phyloP scores from a whole-genome alignment of 202 grass and related monocot species.

The Brachypodium distachyon region DNA sequence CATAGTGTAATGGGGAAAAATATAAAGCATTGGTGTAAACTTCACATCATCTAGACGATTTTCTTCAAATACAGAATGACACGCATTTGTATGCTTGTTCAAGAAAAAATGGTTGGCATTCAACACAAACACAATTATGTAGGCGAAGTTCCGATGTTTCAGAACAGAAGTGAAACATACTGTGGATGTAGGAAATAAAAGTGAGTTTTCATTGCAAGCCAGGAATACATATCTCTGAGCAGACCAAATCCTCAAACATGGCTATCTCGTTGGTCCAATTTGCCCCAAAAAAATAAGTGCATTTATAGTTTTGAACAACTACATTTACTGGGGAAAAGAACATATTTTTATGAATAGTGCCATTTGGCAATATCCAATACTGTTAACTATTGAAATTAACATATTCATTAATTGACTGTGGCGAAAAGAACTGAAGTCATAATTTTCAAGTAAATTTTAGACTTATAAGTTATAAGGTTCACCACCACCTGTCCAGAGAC shows the following conservation, averaged over 20 bases:
- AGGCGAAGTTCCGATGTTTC: not conserved
- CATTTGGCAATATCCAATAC: not conserved
- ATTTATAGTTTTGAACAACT: not conserved
- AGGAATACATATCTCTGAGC: not conserved
- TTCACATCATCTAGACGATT: not conserved
- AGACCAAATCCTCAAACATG: not conserved
- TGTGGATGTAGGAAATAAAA: not conserved
- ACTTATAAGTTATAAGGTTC: conserved; percentile 4
- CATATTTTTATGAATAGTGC: not conserved
- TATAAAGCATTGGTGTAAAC: too few relatives aligned
- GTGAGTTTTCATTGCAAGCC: not conserved
- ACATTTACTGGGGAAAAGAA: not conserved
- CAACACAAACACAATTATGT: not conserved
- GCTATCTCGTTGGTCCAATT: not conserved
- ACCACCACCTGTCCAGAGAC: not conserved
- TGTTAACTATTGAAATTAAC: not conserved
- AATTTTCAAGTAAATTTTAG: not conserved
- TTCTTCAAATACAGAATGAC: not conserved
- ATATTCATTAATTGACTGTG: not conserved
- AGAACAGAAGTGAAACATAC: not conserved
- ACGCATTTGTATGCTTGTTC: not conserved
- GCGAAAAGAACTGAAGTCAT: not conserved
- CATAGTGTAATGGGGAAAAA: not conserved
- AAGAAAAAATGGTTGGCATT: not conserved
- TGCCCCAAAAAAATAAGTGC: not conserved